phyloP scores from a whole-genome alignment of 306 rosid genomes.

The Ormosia semicastrata region DNA sequence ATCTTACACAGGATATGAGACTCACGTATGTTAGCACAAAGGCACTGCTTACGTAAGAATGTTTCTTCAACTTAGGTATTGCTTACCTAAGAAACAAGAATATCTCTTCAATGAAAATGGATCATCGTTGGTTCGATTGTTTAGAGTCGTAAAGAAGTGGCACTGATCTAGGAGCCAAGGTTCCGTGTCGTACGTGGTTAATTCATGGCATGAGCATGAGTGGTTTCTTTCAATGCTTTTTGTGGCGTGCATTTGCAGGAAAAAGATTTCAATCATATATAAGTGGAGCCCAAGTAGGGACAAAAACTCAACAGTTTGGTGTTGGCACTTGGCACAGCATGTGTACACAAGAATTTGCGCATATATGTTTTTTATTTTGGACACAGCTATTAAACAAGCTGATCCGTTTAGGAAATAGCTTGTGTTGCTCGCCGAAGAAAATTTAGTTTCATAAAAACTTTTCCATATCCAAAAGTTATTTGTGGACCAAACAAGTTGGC shows the following conservation, averaged over 20 bases:
- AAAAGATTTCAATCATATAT: slow-evolving; percentile 4
- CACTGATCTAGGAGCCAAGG: not conserved
- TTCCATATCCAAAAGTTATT: not conserved
- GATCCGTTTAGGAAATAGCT: no score
- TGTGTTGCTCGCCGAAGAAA: not conserved
- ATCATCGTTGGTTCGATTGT: not conserved
- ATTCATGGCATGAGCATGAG: not conserved
- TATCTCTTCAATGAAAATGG: not conserved
- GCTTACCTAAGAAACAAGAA: not conserved
- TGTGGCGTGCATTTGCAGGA: slow-evolving; percentile 33
- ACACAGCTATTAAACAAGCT: not conserved
- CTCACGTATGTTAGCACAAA: not conserved
- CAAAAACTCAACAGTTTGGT: not conserved
- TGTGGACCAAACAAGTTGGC: no score
- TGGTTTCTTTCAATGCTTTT: not conserved
- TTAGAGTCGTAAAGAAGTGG: not conserved
- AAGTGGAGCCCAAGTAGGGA: slow-evolving; percentile 9
- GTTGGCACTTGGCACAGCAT: slow-evolving; percentile 1
- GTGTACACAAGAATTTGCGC: not conserved
- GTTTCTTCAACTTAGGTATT: not conserved
- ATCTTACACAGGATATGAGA: not conserved
- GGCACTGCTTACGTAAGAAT: not conserved
- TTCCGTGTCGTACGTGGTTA: not conserved
- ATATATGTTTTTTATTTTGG: not conserved
- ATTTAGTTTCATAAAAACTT: not conserved